Base-by-base conservation (phyloP, 139 green algal genomes). In the Asterochloris erici region DNA sequence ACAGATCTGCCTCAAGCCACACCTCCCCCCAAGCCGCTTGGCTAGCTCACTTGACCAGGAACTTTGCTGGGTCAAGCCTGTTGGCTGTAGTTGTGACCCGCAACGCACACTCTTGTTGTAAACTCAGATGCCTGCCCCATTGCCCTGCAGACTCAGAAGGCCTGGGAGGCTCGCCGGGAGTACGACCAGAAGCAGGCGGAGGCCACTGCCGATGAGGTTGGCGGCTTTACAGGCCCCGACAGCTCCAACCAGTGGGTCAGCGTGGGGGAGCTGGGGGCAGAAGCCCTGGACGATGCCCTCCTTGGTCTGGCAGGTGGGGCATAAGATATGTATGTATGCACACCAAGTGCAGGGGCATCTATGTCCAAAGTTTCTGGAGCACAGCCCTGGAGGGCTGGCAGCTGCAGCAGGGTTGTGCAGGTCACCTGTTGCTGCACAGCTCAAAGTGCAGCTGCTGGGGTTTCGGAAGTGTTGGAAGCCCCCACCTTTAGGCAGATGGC, bases 191-290 rank as follows among this genome's bases (percentile, higher is more conserved):
- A 86, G 54, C 73, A 68, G 12, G 75, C 28, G 28, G 79, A 27
- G 14, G 28, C 26, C 24, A 15, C 64, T 47, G 60, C 47, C 23
- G 68, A 54, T 14, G 29, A 69, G 0, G 29, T 23, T n/a, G 29
- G 63, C 78, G n/a, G 29, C 38, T 86, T 78, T 68, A 77, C 64
- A 69, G 87, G 84, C 23, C 69, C 76, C 16, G 79, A 85, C 28
- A 61, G 62, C 15, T 76, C 71, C 14, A 62, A 73, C 0, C 87
- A 83, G 73, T 89, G 91, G 77, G 83, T 93, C 38, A 93, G 89
- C 78, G 83, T 94, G 85, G 90, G 90, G 2, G 90, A 92, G 85
- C 81, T 93, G 81, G 82, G 83, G 0, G n/a, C 71, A 0, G 84
- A 83, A 16, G 71, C 84, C 60, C 85, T 87, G 64, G 66, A 92